These are phyloP conservation scores for Entonaema liquescens DNA, from an alignment of 495 filamentous ascomycete genomes.

Conservation along the genomic window DNA sequence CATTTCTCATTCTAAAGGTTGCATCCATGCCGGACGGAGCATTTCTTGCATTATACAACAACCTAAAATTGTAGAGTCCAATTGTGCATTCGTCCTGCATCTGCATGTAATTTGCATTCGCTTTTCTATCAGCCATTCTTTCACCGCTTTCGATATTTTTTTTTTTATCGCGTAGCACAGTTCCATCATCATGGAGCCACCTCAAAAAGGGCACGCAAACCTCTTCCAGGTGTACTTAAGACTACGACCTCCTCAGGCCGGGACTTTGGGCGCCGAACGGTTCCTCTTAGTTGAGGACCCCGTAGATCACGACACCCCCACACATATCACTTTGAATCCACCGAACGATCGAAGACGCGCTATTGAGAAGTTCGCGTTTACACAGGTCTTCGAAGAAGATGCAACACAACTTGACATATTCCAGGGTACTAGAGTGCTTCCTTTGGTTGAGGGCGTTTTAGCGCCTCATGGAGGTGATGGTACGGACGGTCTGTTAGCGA, in stretches of 20 bases:
- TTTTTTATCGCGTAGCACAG: slow-evolving; percentile 7
- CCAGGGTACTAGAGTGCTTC: slow-evolving; percentile 77
- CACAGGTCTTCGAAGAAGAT: slow-evolving; percentile 88
- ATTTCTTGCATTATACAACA: slow-evolving; percentile 40
- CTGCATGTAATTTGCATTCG: slow-evolving; percentile 31
- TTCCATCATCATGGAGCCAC: slow-evolving; percentile 38
- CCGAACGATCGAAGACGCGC: slow-evolving; percentile 85
- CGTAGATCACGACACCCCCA: slow-evolving; percentile 62
- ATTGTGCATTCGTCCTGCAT: slow-evolving; percentile 27
- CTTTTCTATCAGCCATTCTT: slow-evolving; percentile 5
- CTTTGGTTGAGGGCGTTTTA: slow-evolving; percentile 80
- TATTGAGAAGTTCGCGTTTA: slow-evolving; percentile 94
- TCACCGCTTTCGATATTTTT: slow-evolving; percentile 16
- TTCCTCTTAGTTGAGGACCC: slow-evolving; percentile 80
- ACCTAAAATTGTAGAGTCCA: background rate
- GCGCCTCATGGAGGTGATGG: slow-evolving; percentile 72
- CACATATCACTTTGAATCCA: slow-evolving; percentile 87
- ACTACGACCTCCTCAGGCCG: slow-evolving; percentile 74
- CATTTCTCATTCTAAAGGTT: slow-evolving; percentile 17
- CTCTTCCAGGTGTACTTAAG: slow-evolving; percentile 95
- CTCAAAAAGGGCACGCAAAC: slow-evolving; percentile 51
- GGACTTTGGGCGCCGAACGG: slow-evolving; percentile 63
- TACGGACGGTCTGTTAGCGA: slow-evolving; percentile 89
- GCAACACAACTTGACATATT: slow-evolving; percentile 88
- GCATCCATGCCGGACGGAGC: slow-evolving; percentile 29